Evolutionary conservation across 257 asterid species (phyloP).

Genomic region (Nicotiana tomentosiformis): DNA sequence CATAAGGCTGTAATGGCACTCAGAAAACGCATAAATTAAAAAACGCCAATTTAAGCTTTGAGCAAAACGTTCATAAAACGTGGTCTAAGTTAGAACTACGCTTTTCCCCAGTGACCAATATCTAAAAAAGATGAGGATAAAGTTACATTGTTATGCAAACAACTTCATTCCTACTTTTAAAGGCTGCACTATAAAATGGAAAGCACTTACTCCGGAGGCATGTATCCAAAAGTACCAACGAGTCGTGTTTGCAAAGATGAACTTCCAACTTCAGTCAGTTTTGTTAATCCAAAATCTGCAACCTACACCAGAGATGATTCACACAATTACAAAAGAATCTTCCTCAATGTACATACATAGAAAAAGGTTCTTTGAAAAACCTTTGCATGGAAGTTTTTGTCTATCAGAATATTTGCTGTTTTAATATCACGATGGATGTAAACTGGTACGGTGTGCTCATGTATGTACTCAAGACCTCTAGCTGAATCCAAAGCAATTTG

Average conservation of each 20-base stretch:
- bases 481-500: constrained; percentile 98
- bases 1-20: neutral
- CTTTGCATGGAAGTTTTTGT: constrained; percentile 82
- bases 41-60: neutral
- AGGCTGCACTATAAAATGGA: neutral
- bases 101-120: neutral
- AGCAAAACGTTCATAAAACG: neutral
- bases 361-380: constrained; percentile 30
- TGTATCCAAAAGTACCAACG: constrained; percentile 96
- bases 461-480: constrained; percentile 95
- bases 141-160: neutral
- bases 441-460: constrained; percentile 95
- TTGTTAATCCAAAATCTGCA: constrained; percentile 93
- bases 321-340: neutral
- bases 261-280: constrained; percentile 87
- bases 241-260: constrained; percentile 79
- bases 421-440: constrained; percentile 96
- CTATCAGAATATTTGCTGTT: constrained; percentile 89
- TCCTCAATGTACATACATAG: neutral
- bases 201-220: constrained; percentile 93
- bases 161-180: neutral
- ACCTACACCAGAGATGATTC: constrained; percentile 43
- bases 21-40: neutral
- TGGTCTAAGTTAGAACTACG: neutral
- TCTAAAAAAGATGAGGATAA: neutral